Percentiles rank a stretch among this genome's conserved stretches.
Conservation (phyloP, 2,329 filamentous ascomycete species). For the Alternaria postmessia region DNA sequence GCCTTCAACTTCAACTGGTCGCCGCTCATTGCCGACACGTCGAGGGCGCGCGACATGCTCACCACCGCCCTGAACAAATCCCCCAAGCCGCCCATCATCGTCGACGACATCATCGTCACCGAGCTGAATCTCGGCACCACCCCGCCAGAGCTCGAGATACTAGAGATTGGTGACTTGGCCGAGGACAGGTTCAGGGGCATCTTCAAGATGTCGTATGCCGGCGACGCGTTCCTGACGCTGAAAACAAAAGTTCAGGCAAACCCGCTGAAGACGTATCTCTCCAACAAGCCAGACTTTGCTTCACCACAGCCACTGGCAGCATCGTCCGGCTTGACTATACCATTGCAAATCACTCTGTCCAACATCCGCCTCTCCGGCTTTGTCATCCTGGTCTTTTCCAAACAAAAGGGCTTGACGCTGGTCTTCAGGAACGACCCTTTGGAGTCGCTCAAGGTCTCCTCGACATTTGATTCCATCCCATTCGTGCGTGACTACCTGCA, state of each 20-base stretch:
- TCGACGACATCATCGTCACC: conserved; percentile 98
- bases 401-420: conserved; percentile 93
- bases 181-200: conserved; percentile 97
- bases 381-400: conserved; percentile 96
- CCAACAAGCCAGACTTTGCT: conserved; percentile 88
- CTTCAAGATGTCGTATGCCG: conserved; percentile 98
- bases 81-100: conserved; percentile 97
- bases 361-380: conserved; percentile 96
- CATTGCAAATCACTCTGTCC: conserved; percentile 94
- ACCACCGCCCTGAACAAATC: conserved; percentile 97
- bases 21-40: conserved; percentile 93
- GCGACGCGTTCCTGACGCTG: conserved; percentile 92
- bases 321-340: conserved; percentile 90
- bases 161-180: conserved; percentile 96
- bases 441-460: conserved; percentile 97
- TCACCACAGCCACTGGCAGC: conserved; percentile 92
- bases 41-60: conserved; percentile 89
- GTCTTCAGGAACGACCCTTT: conserved; percentile 98
- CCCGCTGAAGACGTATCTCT: conserved; percentile 93
- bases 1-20: conserved; percentile 99
- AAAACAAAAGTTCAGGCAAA: conserved; percentile 98
- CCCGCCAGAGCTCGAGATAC: conserved; percentile 92
- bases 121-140: conserved; percentile 96
- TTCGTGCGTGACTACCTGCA: conserved; percentile 98
- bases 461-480: conserved; percentile 97